Evolutionary conservation across 331 rosid genomes (phyloP), one percentile per base, ranked within the genome.

Genomic region (Quercus tomentella): DNA sequence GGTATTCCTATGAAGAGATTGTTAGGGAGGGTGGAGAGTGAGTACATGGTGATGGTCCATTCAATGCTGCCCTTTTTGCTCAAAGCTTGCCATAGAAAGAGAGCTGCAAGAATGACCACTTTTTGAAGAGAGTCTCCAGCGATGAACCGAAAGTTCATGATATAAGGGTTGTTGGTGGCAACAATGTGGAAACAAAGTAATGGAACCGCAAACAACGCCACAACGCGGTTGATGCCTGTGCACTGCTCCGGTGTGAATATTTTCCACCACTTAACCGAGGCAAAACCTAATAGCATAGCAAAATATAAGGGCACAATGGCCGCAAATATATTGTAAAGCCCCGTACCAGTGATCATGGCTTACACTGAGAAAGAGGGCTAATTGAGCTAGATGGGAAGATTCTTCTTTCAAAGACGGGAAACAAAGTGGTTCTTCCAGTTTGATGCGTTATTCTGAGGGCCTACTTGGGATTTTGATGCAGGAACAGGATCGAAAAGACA

Each of bases 1-100:
- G 98, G 98, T 54, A 95, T 90, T 2, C 98, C 98, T 97, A 95
- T 91, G 51, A 95, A 96, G 5, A 95, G 93, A 7, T 97, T 91
- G 91, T 95, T 95, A 55, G 97, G 98, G 1, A 95, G 93, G 20
- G 98, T 87, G 20, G 98, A 95, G 45, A 95, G 97, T 0, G 98
- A 92, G 84, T 90, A 95, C 12, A 95, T 94, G 0, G 98, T 95
- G 55, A 95, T 92, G 55, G 84, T 87, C 98, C 98, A 95, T 60
- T 92, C 98, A 0, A 91, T 84, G 70, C 67, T 91, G 3, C 95
- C 97, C 3, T 63, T 89, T 76, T 87, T 89, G 20, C 91, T 70
- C 75, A 92, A 86, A 69, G 89, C 82, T 77, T 92, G 92, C 98
- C 98, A 95, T 0, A 93, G 86, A 67, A 92, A 91, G 30, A 95